phyloP scores from a whole-genome alignment of 352 stramenopile genomes.

The Phytophthora sp. region DNA sequence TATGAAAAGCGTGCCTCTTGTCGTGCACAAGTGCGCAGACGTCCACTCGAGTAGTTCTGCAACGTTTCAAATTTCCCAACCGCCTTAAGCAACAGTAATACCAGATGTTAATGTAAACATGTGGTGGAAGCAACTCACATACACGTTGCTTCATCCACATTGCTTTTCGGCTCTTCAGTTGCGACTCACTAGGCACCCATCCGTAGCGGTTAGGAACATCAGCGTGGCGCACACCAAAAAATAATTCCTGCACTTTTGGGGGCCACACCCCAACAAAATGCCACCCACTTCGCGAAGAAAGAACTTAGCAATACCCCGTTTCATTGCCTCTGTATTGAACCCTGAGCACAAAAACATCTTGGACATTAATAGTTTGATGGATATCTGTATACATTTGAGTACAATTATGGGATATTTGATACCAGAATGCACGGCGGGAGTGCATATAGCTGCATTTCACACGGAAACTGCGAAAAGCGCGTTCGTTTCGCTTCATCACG shows the following conservation, averaged over 20 bases:
- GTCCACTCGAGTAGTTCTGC: constrained; percentile 17
- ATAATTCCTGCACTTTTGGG: not conserved
- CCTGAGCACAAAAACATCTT: too few species aligned
- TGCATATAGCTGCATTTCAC: too few species aligned
- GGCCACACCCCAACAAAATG: not conserved
- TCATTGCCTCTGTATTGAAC: too few species aligned
- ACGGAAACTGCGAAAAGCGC: too few species aligned
- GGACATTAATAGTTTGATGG: too few species aligned
- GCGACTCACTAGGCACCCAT: not conserved
- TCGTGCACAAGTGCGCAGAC: constrained; percentile 6
- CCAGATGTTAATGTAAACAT: not conserved
- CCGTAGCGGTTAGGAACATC: not conserved
- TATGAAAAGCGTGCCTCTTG: constrained; percentile 6
- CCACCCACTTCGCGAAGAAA: not conserved
- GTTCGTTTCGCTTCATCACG: too few species aligned
- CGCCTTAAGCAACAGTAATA: constrained; percentile 1
- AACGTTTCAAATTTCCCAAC: constrained; percentile 18
- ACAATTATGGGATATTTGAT: too few species aligned
- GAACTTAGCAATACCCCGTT: not conserved
- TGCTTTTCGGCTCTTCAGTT: not conserved
- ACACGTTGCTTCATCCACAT: not conserved
- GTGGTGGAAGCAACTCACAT: not conserved
- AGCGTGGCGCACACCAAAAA: not conserved
- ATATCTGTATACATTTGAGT: too few species aligned
- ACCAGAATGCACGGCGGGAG: too few species aligned